Conservation (phyloP, 192 early-diverging fungal species). For the Coemansia sp. region DNA sequence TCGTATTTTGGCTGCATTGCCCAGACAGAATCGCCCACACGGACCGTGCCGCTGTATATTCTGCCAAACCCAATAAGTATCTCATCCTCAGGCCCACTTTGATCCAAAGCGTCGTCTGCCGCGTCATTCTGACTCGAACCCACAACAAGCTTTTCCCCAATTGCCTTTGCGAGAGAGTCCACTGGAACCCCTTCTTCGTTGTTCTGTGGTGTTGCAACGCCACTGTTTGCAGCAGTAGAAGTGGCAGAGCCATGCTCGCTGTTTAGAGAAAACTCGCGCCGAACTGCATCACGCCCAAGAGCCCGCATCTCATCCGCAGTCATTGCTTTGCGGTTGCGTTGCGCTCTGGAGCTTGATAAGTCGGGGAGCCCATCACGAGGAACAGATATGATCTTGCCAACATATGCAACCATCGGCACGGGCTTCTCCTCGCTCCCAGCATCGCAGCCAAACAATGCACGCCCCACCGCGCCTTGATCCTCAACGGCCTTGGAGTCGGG, state of each 20-base stretch:
- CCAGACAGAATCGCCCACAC: conserved; percentile 82
- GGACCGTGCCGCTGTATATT: conserved; percentile 88
- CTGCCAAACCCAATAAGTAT: conserved; percentile 89
- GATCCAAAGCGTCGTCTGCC: not conserved
- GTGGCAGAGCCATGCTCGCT: conserved; percentile 34
- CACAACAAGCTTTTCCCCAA: conserved; percentile 33
- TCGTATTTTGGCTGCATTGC: conserved; percentile 95
- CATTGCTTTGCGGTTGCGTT: conserved; percentile 67
- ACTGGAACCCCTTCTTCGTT: not conserved
- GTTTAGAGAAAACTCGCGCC: conserved; percentile 44
- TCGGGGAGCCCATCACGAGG: conserved; percentile 73
- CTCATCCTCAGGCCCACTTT: conserved; percentile 55
- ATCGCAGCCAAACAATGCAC: conserved; percentile 77
- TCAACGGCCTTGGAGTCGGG: conserved; percentile 41
- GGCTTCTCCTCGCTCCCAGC: conserved; percentile 33
- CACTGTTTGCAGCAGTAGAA: conserved; percentile 32
- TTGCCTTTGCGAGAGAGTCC: conserved; percentile 32
- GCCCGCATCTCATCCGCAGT: conserved; percentile 91
- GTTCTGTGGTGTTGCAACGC: conserved; percentile 22
- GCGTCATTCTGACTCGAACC: not conserved
- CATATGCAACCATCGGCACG: conserved; percentile 79
- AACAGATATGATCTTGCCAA: conserved; percentile 94
- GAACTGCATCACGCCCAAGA: conserved; percentile 58
- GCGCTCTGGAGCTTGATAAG: conserved; percentile 21
- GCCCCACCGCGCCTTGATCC: conserved; percentile 63